These are phyloP conservation scores for Candida caryicola DNA, from an alignment of 805 yeast species.

Conservation along the genomic window DNA sequence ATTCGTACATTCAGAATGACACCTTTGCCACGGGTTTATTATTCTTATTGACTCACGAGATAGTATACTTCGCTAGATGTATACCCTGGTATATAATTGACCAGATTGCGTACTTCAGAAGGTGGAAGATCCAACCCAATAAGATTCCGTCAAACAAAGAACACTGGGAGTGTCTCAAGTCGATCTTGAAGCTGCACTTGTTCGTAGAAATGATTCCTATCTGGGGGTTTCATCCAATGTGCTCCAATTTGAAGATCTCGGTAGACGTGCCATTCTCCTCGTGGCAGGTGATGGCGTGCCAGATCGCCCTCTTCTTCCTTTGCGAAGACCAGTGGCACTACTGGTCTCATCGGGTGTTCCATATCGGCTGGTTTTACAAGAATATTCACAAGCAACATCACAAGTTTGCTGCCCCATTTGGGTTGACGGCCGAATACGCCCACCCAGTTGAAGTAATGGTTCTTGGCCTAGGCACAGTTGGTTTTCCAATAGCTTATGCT, in stretches of 20 bases:
- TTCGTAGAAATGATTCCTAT: conserved; percentile 60
- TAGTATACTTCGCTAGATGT: conserved; percentile 58
- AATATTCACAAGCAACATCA: conserved; percentile 61
- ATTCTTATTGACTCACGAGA: conserved; percentile 53
- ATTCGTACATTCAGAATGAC: conserved; percentile 52
- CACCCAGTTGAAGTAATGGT: conserved; percentile 59
- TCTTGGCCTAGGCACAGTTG: conserved; percentile 59
- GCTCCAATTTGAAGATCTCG: conserved; percentile 46
- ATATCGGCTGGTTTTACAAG: conserved; percentile 54
- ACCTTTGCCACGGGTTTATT: conserved; percentile 56
- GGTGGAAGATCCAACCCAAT: conserved; percentile 53
- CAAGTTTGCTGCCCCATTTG: conserved; percentile 61
- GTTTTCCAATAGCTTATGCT: conserved; percentile 56
- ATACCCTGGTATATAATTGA: conserved; percentile 58
- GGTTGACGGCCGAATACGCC: conserved; percentile 60
- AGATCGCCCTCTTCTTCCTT: conserved; percentile 49
- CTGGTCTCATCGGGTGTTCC: conserved; percentile 57
- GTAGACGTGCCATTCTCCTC: conserved; percentile 55
- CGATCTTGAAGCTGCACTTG: conserved; percentile 55
- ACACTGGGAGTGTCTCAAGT: conserved; percentile 60
- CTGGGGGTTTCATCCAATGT: conserved; percentile 61
- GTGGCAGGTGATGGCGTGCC: conserved; percentile 37
- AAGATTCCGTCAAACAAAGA: conserved; percentile 53
- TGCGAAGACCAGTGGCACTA: conserved; percentile 61
- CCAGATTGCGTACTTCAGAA: conserved; percentile 48